Evolutionary conservation across 495 filamentous ascomycete genomes (phyloP).

Genomic region (Amorphotheca resinae): DNA sequence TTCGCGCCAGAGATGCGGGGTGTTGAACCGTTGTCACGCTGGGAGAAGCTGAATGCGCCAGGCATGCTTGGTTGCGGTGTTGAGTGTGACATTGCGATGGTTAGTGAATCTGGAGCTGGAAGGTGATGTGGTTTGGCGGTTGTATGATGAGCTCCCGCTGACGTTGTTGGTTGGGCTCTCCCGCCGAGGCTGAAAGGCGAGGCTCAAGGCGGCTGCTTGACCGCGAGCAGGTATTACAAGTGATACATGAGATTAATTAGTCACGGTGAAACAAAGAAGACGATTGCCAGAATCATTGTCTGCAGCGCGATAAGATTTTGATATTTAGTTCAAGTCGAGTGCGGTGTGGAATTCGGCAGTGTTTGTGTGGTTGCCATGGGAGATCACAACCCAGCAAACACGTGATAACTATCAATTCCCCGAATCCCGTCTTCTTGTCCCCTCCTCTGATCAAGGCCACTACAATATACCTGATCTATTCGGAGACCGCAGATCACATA

Average conservation of each 20-base stretch:
- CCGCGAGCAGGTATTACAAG: background rate
- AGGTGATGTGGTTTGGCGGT: background rate
- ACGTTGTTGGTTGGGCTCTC: background rate
- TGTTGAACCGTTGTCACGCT: background rate
- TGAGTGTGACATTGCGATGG: background rate
- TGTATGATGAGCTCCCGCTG: too few species aligned
- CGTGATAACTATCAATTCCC: too few species aligned
- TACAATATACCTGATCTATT: too few species aligned
- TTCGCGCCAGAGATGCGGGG: slow-evolving; percentile 28
- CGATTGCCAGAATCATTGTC: background rate
- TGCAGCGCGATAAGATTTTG: background rate
- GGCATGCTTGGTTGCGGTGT: slow-evolving; percentile 6
- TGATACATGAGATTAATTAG: background rate
- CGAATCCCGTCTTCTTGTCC: too few species aligned
- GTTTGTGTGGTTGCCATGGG: background rate
- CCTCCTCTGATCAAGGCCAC: too few species aligned
- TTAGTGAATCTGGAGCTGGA: background rate
- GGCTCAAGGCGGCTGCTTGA: background rate
- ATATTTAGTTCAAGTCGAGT: background rate
- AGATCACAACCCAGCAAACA: background rate
- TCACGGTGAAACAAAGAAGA: background rate
- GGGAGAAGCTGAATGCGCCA: slow-evolving; percentile 16
- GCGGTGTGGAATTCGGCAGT: too few species aligned
- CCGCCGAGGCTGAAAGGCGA: slow-evolving; percentile 1
- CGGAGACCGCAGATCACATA: too few species aligned